These are phyloP conservation scores for Chlamydomonas asymmetrica DNA, from an alignment of 139 green algal genomes.

Conservation along the genomic window DNA sequence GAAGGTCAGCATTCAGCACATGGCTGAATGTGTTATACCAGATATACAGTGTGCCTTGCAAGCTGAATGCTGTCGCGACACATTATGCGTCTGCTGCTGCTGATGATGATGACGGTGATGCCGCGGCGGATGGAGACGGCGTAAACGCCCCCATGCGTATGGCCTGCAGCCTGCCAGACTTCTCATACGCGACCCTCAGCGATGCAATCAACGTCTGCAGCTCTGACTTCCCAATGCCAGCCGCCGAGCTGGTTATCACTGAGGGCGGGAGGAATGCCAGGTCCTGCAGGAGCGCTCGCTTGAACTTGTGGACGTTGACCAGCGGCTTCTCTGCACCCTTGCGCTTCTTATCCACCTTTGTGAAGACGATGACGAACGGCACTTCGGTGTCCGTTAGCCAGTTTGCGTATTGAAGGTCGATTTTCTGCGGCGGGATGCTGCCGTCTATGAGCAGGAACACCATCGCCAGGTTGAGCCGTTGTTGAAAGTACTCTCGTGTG, in stretches of 20 bases:
- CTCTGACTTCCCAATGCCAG: constrained; percentile 51
- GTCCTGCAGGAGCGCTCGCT: constrained; percentile 40
- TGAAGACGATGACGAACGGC: constrained; percentile 65
- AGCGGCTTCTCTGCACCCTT: constrained; percentile 46
- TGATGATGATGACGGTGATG: too few species aligned
- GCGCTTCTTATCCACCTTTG: constrained; percentile 72
- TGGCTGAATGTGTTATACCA: too few species aligned
- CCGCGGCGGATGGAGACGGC: too few species aligned
- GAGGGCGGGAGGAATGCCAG: constrained; percentile 56
- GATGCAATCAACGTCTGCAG: constrained; percentile 63
- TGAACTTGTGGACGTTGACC: constrained; percentile 65
- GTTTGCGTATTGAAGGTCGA: constrained; percentile 80
- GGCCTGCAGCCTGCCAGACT: constrained; percentile 10
- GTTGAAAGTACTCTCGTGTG: constrained; percentile 77
- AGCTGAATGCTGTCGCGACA: too few species aligned
- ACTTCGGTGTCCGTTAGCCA: constrained; percentile 80
- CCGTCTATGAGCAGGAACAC: constrained; percentile 94
- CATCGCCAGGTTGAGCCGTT: constrained; percentile 77
- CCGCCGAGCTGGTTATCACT: constrained; percentile 50
- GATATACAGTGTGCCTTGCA: too few species aligned
- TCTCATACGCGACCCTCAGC: constrained; percentile 48
- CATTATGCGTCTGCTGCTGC: too few species aligned
- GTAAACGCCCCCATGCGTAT: constrained; percentile 15
- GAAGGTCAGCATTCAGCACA: too few species aligned
- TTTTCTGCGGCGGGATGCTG: constrained; percentile 78